Percentiles rank a stretch among this genome's conserved stretches.
phyloP scores from a whole-genome alignment of 495 filamentous ascomycete genomes.

The Schizothecium vesticola region DNA sequence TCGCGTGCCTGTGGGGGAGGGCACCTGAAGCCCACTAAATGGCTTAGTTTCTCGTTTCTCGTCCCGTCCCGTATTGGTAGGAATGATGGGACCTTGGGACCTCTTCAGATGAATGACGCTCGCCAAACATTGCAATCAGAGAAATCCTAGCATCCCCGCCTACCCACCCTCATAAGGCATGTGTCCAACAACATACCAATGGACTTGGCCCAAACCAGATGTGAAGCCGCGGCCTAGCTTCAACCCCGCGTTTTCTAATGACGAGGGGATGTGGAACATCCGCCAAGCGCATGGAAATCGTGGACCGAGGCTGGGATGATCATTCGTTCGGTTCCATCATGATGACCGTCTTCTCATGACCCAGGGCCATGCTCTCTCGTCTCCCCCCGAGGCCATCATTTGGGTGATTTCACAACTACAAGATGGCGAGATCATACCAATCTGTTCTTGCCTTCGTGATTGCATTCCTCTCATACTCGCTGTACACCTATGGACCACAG shows the following conservation, averaged over 20 bases:
- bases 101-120: too few relatives aligned
- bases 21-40: not conserved
- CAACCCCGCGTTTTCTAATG: not conserved
- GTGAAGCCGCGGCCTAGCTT: not conserved
- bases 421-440: constrained; percentile 3
- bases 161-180: too few relatives aligned
- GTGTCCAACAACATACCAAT: not conserved
- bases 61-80: not conserved
- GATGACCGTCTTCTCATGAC: not conserved
- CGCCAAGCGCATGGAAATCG: not conserved
- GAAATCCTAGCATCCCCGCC: too few relatives aligned
- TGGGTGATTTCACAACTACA: not conserved
- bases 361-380: not conserved
- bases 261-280: not conserved
- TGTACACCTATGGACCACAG: constrained; percentile 11
- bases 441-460: constrained; percentile 11
- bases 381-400: not conserved
- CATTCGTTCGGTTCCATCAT: not conserved
- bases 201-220: not conserved
- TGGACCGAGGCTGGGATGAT: not conserved
- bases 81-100: too few relatives aligned
- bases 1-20: not conserved
- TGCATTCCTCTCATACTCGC: constrained; percentile 15
- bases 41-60: not conserved
- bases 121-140: too few relatives aligned